Evolutionary conservation across 352 stramenopile genomes (phyloP).

Genomic region (Phytophthora pluvialis): DNA sequence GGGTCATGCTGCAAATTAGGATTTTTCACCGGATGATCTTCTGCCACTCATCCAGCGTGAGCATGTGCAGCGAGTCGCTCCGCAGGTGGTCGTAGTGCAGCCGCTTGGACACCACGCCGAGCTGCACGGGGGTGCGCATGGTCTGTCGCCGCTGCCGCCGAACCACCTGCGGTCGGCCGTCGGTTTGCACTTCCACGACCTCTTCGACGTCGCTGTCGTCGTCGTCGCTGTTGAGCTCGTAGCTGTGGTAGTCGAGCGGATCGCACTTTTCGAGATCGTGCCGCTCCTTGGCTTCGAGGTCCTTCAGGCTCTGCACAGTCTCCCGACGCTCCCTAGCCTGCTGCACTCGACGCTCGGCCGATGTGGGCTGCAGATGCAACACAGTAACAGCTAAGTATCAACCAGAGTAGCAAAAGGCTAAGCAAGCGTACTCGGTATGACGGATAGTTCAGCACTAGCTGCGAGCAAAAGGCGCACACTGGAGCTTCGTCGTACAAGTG

Average conservation of each 20-base stretch:
- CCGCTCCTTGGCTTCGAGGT: conserved; percentile 28
- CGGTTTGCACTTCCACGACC: conserved; percentile 45
- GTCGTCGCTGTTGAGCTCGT: conserved; percentile 59
- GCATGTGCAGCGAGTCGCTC: conserved; percentile 53
- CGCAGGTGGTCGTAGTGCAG: conserved; percentile 65
- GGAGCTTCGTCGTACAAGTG: conserved; percentile 68
- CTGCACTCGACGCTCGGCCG: conserved; percentile 31
- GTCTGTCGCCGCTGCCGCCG: conserved; percentile 34
- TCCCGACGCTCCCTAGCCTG: conserved; percentile 26
- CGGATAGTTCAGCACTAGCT: conserved; percentile 54
- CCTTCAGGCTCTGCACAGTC: conserved; percentile 29
- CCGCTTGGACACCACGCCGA: conserved; percentile 61
- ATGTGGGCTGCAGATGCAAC: conserved; percentile 34
- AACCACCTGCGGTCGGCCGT: conserved; percentile 49
- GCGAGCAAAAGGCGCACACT: conserved; percentile 65
- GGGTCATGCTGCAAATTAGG: conserved; percentile 1
- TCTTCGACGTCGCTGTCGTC: conserved; percentile 58
- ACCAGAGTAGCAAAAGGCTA: not conserved
- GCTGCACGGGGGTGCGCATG: conserved; percentile 42
- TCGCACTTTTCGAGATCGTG: conserved; percentile 45
- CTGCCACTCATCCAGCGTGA: conserved; percentile 71
- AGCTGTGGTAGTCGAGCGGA: conserved; percentile 57
- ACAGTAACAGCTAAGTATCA: not conserved
- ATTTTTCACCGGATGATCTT: conserved; percentile 50
- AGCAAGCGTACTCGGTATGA: conserved; percentile 47